Base-by-base conservation (phyloP, 2,329 filamentous ascomycete species). In the Clarireedia sp. region DNA sequence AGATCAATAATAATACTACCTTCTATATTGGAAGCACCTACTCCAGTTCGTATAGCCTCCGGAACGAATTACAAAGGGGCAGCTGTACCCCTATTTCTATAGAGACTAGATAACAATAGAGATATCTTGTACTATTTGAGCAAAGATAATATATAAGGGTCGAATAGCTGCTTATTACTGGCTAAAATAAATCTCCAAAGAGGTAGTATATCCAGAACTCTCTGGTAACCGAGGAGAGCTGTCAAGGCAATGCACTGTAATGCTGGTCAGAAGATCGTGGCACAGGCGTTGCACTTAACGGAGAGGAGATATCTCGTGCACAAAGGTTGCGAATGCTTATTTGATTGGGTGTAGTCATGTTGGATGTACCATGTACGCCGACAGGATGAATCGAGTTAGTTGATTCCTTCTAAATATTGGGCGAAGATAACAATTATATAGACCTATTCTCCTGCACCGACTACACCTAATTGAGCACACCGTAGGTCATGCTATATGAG, bases 21-120 rank as follows among this genome's bases (percentile, higher is more conserved):
- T 21, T 57, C 45, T 24, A 59, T 59, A 26, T 59, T 62, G 4
- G 58, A 57, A 12, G 51, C 54, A 3, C 58, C 60, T 17, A 49
- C 46, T n/a, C 23, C 55, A 60, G 23, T 40, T 53, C 55, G n/a
- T n/a, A 9, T 75, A 72, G 2, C 74, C 71, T n/a, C 71, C 72
- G 48, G 69, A 69, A 58, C 71, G 70, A 55, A 70, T 67, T 7
- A 70, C 67, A 60, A 73, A 73, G 29, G 38, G 38, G 7, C 38
- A 41, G n/a, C 19, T 41, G 38, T 19, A 16, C 19, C 38, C 38
- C 12, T 16, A 24, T 4, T 23, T 19, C 7, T 8, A 19, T 5
- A 26, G 36, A 10, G 16, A 37, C 10, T 43, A 10, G 14, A 44
- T 7, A 8, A 36, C 26, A 10, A 36, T 23, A 5, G 33, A 37